Evolutionary conservation across 805 yeast species (phyloP).

Genomic region (Cyberlindnera japonica): DNA sequence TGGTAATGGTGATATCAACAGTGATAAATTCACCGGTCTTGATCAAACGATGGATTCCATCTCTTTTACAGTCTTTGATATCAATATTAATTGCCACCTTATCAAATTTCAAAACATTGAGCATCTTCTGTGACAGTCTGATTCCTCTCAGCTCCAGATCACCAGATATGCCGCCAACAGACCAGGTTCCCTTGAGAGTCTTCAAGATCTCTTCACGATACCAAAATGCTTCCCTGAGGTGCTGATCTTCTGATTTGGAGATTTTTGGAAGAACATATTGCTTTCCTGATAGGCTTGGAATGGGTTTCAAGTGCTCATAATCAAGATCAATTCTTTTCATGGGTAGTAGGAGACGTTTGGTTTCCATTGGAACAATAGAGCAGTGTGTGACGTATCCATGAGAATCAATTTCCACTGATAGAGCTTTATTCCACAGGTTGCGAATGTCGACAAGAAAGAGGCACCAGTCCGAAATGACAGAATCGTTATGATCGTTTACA

Average conservation of each 20-base stretch:
- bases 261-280: slow-evolving; percentile 58
- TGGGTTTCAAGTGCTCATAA: slow-evolving; percentile 44
- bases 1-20: slow-evolving; percentile 46
- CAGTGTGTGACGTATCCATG: slow-evolving; percentile 25
- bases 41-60: slow-evolving; percentile 33
- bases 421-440: slow-evolving; percentile 71
- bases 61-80: slow-evolving; percentile 15
- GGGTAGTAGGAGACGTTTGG: slow-evolving; percentile 68
- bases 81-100: slow-evolving; percentile 35
- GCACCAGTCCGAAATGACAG: slow-evolving; percentile 45
- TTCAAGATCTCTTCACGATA: slow-evolving; percentile 62
- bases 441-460: slow-evolving; percentile 70
- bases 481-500: slow-evolving; percentile 16
- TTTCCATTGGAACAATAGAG: slow-evolving; percentile 40
- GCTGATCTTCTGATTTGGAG: slow-evolving; percentile 51
- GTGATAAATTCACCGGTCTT: slow-evolving; percentile 48
- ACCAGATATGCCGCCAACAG: slow-evolving; percentile 45
- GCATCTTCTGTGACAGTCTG: slow-evolving; percentile 59
- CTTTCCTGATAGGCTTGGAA: slow-evolving; percentile 68
- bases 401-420: slow-evolving; percentile 34
- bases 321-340: slow-evolving; percentile 49
- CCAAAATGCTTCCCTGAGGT: slow-evolving; percentile 74
- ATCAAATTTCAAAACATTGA: slow-evolving; percentile 48
- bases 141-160: slow-evolving; percentile 63
- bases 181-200: slow-evolving; percentile 66